phyloP scores from a whole-genome alignment of 768 basidiomycete species.

The Tylopilus balloui region DNA sequence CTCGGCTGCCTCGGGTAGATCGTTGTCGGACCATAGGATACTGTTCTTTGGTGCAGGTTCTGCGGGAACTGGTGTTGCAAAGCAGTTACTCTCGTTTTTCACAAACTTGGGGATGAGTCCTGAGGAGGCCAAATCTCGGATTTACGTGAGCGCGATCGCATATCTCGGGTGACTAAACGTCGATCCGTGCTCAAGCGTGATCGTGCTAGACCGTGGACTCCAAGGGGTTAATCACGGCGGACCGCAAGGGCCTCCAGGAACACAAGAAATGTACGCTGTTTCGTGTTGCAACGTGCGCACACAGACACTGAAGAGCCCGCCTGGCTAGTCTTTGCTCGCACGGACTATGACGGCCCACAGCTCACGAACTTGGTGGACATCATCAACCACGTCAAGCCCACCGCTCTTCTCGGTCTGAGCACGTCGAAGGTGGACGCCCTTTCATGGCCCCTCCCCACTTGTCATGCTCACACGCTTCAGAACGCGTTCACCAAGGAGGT shows the following conservation, averaged over 20 bases:
- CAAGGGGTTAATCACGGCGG: conserved; percentile 69
- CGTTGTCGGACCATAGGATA: conserved; percentile 47
- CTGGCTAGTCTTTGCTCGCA: conserved; percentile 60
- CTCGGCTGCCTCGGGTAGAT: conserved; percentile 40
- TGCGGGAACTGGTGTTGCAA: conserved; percentile 52
- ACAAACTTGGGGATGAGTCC: conserved; percentile 52
- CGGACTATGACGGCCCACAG: conserved; percentile 61
- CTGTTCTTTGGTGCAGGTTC: conserved; percentile 56
- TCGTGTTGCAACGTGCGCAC: not conserved
- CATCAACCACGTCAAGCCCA: conserved; percentile 67
- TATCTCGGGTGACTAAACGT: not conserved
- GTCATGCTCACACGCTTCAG: conserved; percentile 14
- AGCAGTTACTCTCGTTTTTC: conserved; percentile 47
- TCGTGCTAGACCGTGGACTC: conserved; percentile 62
- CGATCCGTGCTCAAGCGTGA: conserved; percentile 11
- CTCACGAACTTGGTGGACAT: conserved; percentile 61
- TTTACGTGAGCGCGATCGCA: conserved; percentile 51
- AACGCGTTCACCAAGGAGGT: conserved; percentile 62
- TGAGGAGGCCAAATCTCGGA: conserved; percentile 60
- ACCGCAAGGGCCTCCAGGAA: conserved; percentile 61
- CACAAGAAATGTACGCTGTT: conserved; percentile 63
- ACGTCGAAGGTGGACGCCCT: conserved; percentile 39
- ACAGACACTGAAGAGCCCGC: not conserved
- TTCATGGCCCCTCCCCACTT: not conserved
- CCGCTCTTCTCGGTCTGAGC: conserved; percentile 71